A percentile compares a stretch with the other conserved stretches of the same genome.
phyloP scores from a whole-genome alignment of 345 rosid species.

The Cardamine resedifolia region DNA sequence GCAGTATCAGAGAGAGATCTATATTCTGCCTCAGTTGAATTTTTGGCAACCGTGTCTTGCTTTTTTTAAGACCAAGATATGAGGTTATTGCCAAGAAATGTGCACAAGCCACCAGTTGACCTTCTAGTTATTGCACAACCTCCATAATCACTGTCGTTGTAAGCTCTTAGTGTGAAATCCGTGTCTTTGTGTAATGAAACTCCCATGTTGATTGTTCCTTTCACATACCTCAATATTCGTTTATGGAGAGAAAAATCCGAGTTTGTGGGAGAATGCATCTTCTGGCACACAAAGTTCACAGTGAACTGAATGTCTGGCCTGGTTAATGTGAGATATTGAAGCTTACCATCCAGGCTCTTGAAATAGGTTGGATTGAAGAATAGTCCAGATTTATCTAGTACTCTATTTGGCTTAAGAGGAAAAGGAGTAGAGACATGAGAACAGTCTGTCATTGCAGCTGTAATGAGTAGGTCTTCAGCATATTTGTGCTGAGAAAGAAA shows the following conservation, averaged over 20 bases:
- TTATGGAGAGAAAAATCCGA: neutral
- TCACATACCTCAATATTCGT: accelerated
- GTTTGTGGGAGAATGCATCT: neutral
- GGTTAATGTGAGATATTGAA: neutral
- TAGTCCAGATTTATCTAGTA: too few species aligned
- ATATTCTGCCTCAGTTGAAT: neutral
- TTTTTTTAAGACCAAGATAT: neutral
- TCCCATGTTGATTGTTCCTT: neutral
- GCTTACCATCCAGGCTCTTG: neutral
- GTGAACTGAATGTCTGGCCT: neutral
- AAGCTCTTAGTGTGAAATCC: accelerated
- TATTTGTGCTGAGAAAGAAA: neutral
- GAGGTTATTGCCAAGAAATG: accelerated
- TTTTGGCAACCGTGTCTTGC: neutral
- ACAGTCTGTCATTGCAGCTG: too few species aligned
- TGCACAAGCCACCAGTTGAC: neutral
- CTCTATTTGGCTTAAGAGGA: too few species aligned
- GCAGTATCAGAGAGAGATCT: neutral
- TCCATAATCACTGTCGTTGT: neutral
- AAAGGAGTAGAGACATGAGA: too few species aligned
- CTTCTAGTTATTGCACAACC: neutral
- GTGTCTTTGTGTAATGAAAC: accelerated
- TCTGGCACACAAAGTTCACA: neutral
- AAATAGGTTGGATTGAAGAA: neutral
- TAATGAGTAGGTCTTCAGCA: neutral